Base-by-base conservation (phyloP, 2,329 filamentous ascomycete genomes). In the Davidsoniella australis region DNA sequence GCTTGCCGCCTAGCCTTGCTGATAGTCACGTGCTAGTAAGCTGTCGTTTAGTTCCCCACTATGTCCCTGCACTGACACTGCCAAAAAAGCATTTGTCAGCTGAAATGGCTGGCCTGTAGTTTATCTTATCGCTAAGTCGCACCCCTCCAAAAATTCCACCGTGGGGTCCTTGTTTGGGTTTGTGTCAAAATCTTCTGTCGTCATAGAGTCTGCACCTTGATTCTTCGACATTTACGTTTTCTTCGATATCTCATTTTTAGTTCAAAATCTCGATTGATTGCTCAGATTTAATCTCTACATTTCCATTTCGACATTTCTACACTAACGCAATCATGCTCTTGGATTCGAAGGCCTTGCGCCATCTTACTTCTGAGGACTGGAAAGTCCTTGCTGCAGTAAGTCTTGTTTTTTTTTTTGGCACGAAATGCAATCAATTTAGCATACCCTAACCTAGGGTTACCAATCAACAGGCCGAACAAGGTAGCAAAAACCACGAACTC, bases 401-500 rank as follows among this genome's bases (percentile, higher is more conserved):
- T 65, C 43, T 38, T n/a, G n/a, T 41, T 29, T 29, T 33, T 33
- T 12, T 33, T 33, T 33, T 9, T 33, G 8, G 29, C 29, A 9
- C 29, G 3, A 33, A 33, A 33, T 33, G 29, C 29, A 33, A 33
- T 12, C 29, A 33, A 10, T 33, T 12, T 10, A 33, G 29, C 20
- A 29, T 33, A 52, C 47, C 50, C 50, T 48, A 52, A 52, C 42
- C 38, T 44, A 51, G 49, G 49, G 49, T 51, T 51, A 51, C 49
- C 14, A 3, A 33, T 12, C 47, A 43, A 48, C 64, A 94, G 87
- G 85, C 93, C 59, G 91, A 98, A 65, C 80, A 81, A 66, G 89
- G 88, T 60, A 93, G 84, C 66, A 88, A 85, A 64, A 96, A 96
- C 67, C 91, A 98, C 69, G 91, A 98, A 67, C 75, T 98, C 51